phyloP scores from a whole-genome alignment of 78 protist genomes.

The Protostelium mycophagum region DNA sequence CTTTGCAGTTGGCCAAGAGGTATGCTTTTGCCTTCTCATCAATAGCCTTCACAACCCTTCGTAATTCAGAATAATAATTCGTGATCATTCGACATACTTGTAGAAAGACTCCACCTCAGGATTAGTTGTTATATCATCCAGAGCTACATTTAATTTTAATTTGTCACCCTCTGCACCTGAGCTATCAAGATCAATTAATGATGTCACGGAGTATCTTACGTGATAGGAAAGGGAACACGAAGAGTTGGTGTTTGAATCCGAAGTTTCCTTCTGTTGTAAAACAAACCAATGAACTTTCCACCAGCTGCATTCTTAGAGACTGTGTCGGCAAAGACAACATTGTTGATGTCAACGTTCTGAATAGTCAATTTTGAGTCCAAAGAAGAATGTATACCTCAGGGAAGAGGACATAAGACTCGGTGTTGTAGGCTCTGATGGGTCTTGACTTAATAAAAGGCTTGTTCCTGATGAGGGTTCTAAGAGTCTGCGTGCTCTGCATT shows the following conservation, averaged over 20 bases:
- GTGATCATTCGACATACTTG: neutral
- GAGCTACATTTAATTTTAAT: neutral
- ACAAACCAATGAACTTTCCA: neutral
- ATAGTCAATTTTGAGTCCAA: neutral
- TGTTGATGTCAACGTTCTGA: neutral
- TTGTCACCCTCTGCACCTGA: neutral
- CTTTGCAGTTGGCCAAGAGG: neutral
- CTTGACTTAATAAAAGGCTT: too few species aligned
- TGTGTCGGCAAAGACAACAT: neutral
- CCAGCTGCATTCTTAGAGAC: neutral
- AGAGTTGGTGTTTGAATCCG: neutral
- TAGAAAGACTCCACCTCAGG: neutral
- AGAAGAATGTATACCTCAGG: neutral
- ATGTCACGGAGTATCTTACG: neutral
- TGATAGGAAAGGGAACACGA: neutral
- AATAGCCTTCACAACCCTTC: neutral
- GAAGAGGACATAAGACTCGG: neutral
- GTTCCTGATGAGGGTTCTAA: too few species aligned
- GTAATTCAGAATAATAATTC: neutral
- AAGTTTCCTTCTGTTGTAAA: neutral
- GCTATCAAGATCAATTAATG: neutral
- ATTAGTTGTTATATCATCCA: neutral
- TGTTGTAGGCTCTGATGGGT: too few species aligned
- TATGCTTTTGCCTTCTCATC: neutral
- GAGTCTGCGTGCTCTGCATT: too few species aligned